Conservation (phyloP, 2,329 filamentous ascomycete genomes). For the Dothideomycetidae sp. region DNA sequence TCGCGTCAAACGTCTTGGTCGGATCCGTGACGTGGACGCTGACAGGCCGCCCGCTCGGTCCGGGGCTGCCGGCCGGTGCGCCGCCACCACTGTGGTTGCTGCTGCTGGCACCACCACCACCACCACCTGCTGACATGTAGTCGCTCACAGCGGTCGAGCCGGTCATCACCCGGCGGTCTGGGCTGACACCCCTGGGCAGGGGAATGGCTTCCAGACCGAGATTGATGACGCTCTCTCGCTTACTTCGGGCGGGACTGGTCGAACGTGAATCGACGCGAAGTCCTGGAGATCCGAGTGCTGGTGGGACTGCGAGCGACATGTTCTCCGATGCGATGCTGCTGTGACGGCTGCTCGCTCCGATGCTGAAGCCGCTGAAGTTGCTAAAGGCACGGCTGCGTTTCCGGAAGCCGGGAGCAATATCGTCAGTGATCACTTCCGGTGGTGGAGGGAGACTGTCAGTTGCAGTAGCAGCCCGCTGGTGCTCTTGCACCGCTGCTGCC, state of each 20-base stretch:
- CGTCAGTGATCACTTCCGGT: slow-evolving; percentile 3
- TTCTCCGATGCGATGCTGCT: slow-evolving; percentile 3
- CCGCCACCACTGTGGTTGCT: neutral
- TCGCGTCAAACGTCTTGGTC: slow-evolving; percentile 36
- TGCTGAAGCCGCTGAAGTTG: too few relatives aligned
- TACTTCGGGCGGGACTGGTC: slow-evolving; percentile 15
- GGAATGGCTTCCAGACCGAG: slow-evolving; percentile 34
- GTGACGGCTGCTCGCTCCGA: neutral
- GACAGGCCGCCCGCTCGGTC: slow-evolving; percentile 15
- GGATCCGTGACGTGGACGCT: slow-evolving; percentile 19
- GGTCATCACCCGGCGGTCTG: slow-evolving; percentile 25
- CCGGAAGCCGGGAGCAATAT: slow-evolving; percentile 2
- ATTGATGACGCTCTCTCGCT: slow-evolving; percentile 31
- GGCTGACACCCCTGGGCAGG: slow-evolving; percentile 29
- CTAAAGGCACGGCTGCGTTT: too few relatives aligned
- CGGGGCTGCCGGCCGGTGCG: slow-evolving; percentile 5
- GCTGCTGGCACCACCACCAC: neutral
- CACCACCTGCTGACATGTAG: neutral
- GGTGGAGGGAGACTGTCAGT: slow-evolving; percentile 14
- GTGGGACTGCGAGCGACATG: slow-evolving; percentile 1
- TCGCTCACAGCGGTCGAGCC: too few relatives aligned
- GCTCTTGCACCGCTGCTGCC: slow-evolving; percentile 19
- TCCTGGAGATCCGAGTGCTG: slow-evolving; percentile 8
- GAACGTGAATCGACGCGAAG: slow-evolving; percentile 8
- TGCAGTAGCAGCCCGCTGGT: slow-evolving; percentile 15